A percentile compares a stretch with the other conserved stretches of the same genome.
Conservation (phyloP, 2,329 filamentous ascomycete genomes). For the Nakataea oryzae region DNA sequence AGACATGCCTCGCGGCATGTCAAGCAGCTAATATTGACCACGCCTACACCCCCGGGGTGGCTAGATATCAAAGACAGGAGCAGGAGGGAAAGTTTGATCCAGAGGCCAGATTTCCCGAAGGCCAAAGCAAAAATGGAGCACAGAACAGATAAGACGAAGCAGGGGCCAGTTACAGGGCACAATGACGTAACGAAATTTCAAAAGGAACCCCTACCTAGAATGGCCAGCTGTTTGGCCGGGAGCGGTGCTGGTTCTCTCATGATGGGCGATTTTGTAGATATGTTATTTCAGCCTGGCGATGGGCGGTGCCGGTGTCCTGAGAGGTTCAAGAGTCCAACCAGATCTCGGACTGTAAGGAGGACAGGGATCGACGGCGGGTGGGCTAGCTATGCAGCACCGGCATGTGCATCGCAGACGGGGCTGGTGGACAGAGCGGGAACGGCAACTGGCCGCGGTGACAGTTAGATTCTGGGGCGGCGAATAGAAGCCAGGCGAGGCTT, state of each 20-base stretch:
- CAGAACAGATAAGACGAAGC: background rate
- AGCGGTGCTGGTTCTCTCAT: slow-evolving; percentile 27
- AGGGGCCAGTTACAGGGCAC: slow-evolving; percentile 7
- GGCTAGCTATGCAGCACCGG: background rate
- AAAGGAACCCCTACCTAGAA: slow-evolving; percentile 51
- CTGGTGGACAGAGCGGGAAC: slow-evolving; percentile 6
- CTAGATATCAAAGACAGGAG: background rate
- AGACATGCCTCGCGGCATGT: background rate
- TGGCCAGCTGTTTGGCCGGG: slow-evolving; percentile 66
- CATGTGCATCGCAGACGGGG: background rate
- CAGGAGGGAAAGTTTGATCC: too few species aligned
- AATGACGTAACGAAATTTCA: slow-evolving; percentile 5
- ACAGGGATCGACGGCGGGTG: background rate
- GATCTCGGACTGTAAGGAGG: background rate
- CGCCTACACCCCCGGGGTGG: background rate
- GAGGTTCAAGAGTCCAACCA: background rate
- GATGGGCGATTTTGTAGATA: background rate
- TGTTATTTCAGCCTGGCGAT: background rate
- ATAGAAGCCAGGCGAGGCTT: background rate
- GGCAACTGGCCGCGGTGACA: background rate
- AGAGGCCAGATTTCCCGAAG: background rate
- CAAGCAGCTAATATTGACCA: background rate
- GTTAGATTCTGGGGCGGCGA: background rate
- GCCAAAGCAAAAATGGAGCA: background rate
- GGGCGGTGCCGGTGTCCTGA: background rate